Evolutionary conservation across 192 early-diverging fungal species (phyloP).

Genomic region (Chytriomyces sp.): DNA sequence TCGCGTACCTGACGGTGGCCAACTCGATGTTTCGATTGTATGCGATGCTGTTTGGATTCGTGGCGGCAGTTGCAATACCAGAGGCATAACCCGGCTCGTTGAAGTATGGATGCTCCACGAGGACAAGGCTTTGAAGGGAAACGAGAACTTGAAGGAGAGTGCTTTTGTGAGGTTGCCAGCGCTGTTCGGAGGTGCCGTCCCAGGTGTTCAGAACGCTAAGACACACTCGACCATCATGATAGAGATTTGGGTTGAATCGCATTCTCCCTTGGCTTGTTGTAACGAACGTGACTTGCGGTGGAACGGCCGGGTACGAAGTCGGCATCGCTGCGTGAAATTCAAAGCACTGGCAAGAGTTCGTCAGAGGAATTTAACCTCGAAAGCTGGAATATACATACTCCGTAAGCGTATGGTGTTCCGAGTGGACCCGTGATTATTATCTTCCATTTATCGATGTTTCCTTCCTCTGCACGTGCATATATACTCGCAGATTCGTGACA

Average conservation of each 20-base stretch:
- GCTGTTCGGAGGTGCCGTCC: conserved; percentile 42
- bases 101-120: conserved; percentile 33
- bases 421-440: conserved; percentile 51
- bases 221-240: conserved; percentile 58
- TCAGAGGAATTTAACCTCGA: conserved; percentile 7
- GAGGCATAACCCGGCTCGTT: conserved; percentile 36
- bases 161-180: conserved; percentile 34
- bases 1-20: conserved; percentile 30
- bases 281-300: conserved; percentile 43
- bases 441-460: conserved; percentile 21
- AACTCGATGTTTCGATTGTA: conserved; percentile 29
- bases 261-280: conserved; percentile 54
- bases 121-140: conserved; percentile 34
- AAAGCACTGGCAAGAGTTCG: conserved; percentile 19
- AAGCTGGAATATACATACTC: conserved; percentile 5
- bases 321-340: conserved; percentile 53
- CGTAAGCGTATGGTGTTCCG: conserved; percentile 58
- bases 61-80: neutral
- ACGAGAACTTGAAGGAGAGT: conserved; percentile 38
- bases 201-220: conserved; percentile 59
- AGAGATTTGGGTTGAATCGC: conserved; percentile 62
- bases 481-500: conserved; percentile 24
- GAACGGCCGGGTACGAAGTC: conserved; percentile 48
- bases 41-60: neutral
- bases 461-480: conserved; percentile 33